A percentile compares a stretch with the other conserved stretches of the same genome.
Evolutionary conservation across 1,139 yeast species (phyloP).

Genomic region (Saccharomycopsis hybrid): DNA sequence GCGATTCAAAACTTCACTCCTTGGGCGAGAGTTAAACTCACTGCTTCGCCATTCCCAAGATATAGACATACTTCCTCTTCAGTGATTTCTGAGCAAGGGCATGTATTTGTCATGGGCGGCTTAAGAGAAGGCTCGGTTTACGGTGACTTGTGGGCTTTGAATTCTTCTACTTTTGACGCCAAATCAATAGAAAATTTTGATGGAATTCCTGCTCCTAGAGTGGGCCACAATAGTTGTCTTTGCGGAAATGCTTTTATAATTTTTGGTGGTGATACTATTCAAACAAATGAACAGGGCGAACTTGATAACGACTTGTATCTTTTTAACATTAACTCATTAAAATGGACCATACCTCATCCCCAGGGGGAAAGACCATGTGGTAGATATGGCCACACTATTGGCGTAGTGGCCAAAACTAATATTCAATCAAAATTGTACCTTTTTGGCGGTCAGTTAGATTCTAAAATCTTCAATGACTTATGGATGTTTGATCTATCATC

Average conservation of each 20-base stretch:
- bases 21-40: slow-evolving; percentile 69
- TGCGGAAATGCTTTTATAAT: slow-evolving; percentile 94
- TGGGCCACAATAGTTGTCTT: slow-evolving; percentile 88
- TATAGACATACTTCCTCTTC: slow-evolving; percentile 88
- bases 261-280: slow-evolving; percentile 94
- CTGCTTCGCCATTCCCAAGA: slow-evolving; percentile 86
- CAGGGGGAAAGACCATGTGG: slow-evolving; percentile 82
- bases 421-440: slow-evolving; percentile 70
- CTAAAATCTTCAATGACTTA: slow-evolving; percentile 77
- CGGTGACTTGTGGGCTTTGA: slow-evolving; percentile 84
- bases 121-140: slow-evolving; percentile 86
- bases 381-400: slow-evolving; percentile 84
- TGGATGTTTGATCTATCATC: slow-evolving; percentile 82
- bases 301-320: slow-evolving; percentile 86
- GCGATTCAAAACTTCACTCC: slow-evolving; percentile 39
- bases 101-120: slow-evolving; percentile 90
- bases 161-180: slow-evolving; percentile 41
- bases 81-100: slow-evolving; percentile 71
- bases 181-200: slow-evolving; percentile 62
- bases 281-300: slow-evolving; percentile 68
- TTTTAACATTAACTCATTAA: slow-evolving; percentile 81
- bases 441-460: slow-evolving; percentile 95
- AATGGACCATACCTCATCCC: slow-evolving; percentile 87
- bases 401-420: slow-evolving; percentile 53
- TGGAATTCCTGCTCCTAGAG: slow-evolving; percentile 88